phyloP scores from a whole-genome alignment of 176 grass and related monocot genomes.

The Thinopyrum elongatum region DNA sequence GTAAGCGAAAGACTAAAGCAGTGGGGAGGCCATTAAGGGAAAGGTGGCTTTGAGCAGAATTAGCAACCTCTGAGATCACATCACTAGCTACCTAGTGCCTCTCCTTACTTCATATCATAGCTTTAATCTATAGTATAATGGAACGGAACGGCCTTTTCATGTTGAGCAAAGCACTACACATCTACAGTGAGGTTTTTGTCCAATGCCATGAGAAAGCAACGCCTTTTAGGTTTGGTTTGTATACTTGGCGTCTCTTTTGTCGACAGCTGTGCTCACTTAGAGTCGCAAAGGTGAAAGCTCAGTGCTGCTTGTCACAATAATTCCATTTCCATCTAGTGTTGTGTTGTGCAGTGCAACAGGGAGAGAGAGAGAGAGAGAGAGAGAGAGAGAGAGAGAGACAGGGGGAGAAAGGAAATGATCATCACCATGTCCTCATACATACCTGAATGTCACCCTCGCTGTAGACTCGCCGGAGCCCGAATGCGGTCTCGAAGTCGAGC shows the following conservation, averaged over 20 bases:
- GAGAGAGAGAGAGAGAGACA: neutral
- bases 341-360: neutral
- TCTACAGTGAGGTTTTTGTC: neutral
- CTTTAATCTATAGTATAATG: neutral
- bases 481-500: constrained; percentile 73
- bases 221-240: constrained; percentile 28
- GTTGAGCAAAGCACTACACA: neutral
- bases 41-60: constrained; percentile 22
- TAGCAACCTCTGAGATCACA: constrained; percentile 24
- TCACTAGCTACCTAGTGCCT: neutral
- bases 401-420: neutral
- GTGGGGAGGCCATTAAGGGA: constrained; percentile 5
- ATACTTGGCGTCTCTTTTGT: constrained; percentile 14
- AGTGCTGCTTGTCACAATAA: constrained; percentile 15
- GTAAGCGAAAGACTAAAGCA: constrained; percentile 26
- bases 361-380: neutral
- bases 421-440: neutral
- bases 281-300: neutral
- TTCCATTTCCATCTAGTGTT: neutral
- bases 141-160: constrained; percentile 16
- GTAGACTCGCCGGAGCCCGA: constrained; percentile 77
- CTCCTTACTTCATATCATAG: neutral
- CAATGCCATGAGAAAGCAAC: constrained; percentile 6
- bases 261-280: constrained; percentile 9
- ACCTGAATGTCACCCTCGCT: constrained; percentile 98